These are phyloP conservation scores for Infundibulicybe gibba DNA, from an alignment of 768 basidiomycete genomes.

Conservation along the genomic window DNA sequence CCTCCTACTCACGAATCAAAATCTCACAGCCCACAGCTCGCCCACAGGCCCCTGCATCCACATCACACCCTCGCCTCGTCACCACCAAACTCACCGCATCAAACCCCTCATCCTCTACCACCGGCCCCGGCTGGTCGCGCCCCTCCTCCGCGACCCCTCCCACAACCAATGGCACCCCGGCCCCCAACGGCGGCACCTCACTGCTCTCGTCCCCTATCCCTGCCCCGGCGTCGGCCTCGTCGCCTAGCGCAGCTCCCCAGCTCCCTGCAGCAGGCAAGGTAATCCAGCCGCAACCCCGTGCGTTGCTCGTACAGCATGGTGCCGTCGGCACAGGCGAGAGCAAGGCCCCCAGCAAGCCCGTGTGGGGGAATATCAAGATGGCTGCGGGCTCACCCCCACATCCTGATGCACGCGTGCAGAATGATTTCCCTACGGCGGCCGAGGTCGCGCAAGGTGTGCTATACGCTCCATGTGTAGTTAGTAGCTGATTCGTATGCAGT, in stretches of 20 bases:
- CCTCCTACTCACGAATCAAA: constrained; percentile 3
- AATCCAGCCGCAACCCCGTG: constrained; percentile 63
- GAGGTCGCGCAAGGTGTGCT: constrained; percentile 84
- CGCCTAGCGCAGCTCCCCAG: constrained; percentile 37
- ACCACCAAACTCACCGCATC: constrained; percentile 82
- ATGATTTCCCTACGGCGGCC: constrained; percentile 94
- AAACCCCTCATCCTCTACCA: constrained; percentile 50
- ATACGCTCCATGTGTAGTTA: neutral
- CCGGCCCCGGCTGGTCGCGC: constrained; percentile 74
- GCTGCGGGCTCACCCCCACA: constrained; percentile 30
- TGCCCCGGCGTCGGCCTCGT: constrained; percentile 22
- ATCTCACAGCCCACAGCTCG: constrained; percentile 41
- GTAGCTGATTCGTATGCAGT: constrained; percentile 4
- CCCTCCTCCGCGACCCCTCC: constrained; percentile 72
- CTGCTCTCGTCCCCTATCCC: constrained; percentile 33
- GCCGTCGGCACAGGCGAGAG: constrained; percentile 28
- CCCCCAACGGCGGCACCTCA: constrained; percentile 41
- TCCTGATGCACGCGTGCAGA: constrained; percentile 36
- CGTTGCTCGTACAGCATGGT: constrained; percentile 25
- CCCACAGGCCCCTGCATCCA: constrained; percentile 47
- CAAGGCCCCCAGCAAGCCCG: constrained; percentile 43
- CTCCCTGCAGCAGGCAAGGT: constrained; percentile 60
- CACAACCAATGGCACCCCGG: constrained; percentile 28
- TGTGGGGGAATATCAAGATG: constrained; percentile 66
- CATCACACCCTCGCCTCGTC: constrained; percentile 76